These are phyloP conservation scores for Tilletiopsis washingtonensis DNA, from an alignment of 1,284 basidiomycete genomes.

Conservation along the genomic window DNA sequence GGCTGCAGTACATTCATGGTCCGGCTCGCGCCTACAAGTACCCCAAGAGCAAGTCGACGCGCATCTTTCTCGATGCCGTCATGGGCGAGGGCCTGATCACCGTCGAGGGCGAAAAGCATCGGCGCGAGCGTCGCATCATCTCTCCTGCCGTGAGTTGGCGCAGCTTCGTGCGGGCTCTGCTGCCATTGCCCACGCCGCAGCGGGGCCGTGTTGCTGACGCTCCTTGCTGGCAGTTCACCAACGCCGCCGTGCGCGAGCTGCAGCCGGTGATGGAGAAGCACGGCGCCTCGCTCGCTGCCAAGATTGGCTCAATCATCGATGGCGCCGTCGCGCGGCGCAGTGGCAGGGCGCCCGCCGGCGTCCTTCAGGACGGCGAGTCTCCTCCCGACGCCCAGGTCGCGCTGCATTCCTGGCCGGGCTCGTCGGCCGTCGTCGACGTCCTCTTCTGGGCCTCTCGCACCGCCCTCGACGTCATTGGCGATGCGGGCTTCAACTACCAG, in stretches of 20 bases:
- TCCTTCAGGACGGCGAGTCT: not conserved
- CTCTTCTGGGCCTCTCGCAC: conserved; percentile 15
- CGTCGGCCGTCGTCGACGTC: conserved; percentile 19
- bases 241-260: conserved; percentile 28
- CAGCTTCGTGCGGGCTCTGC: too few species aligned
- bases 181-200: too few species aligned
- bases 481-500: conserved; percentile 6
- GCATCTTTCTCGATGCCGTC: conserved; percentile 21
- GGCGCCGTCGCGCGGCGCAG: not conserved
- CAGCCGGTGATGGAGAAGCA: conserved; percentile 28
- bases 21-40: conserved; percentile 21
- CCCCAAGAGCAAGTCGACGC: conserved; percentile 52
- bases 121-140: conserved; percentile 33
- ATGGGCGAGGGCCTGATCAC: conserved; percentile 40
- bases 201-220: too few species aligned
- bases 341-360: too few species aligned
- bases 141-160: too few species aligned
- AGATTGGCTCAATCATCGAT: conserved; percentile 22
- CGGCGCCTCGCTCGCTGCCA: conserved; percentile 10
- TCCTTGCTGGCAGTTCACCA: too few species aligned
- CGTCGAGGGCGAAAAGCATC: conserved; percentile 37
- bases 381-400: not conserved
- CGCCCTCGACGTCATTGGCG: conserved; percentile 5
- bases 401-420: not conserved
- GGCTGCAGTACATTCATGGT: conserved; percentile 24